Percentiles rank a stretch among this genome's conserved stretches.
These are phyloP conservation scores for Magnolia officinalis DNA, from an alignment of 164 flowering plant genomes.

Conservation along the genomic window DNA sequence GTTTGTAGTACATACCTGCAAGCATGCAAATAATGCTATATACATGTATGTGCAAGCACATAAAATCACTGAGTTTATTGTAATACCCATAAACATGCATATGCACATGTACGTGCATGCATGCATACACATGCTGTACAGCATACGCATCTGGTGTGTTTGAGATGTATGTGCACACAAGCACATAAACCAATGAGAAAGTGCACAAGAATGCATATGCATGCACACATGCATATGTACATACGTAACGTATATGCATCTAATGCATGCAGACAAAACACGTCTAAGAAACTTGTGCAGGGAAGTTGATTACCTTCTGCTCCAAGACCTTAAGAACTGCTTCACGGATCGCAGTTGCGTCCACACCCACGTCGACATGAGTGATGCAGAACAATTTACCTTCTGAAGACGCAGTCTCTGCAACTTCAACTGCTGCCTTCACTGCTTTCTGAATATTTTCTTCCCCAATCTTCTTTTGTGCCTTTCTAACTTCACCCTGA, in stretches of 20 bases:
- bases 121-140: neutral
- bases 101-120: neutral
- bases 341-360: constrained; percentile 79
- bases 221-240: neutral
- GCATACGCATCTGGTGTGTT: neutral
- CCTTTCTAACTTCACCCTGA: constrained; percentile 69
- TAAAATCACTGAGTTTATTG: too few relatives aligned
- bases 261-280: neutral
- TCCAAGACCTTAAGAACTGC: constrained; percentile 61
- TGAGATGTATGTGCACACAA: neutral
- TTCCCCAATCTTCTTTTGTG: constrained; percentile 77
- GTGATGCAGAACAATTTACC: constrained; percentile 72
- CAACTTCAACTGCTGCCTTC: constrained; percentile 46
- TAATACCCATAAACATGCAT: neutral
- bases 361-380: constrained; percentile 76
- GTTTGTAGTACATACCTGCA: neutral
- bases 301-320: neutral
- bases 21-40: neutral
- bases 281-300: neutral
- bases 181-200: neutral
- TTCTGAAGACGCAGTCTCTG: constrained; percentile 62
- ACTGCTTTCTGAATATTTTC: constrained; percentile 72
- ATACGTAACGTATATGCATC: neutral
- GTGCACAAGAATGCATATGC: too few relatives aligned
- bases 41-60: neutral